These are phyloP conservation scores for Anisodus tanguticus DNA, from an alignment of 257 asterid genomes.

Conservation along the genomic window DNA sequence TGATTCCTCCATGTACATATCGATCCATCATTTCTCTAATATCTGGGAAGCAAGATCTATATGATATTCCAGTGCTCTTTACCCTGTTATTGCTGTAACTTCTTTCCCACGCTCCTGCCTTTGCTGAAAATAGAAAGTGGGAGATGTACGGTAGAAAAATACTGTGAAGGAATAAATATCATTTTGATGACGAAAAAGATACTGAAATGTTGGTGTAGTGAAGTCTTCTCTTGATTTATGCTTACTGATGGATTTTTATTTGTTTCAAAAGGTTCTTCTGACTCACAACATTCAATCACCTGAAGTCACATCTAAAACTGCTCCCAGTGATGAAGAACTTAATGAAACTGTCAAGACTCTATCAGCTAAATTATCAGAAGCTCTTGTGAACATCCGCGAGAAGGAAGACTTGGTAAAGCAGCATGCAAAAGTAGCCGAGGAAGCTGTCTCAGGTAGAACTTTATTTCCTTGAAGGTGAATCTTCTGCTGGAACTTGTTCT, in stretches of 20 bases:
- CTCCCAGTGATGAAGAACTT: constrained; percentile 51
- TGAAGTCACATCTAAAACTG: constrained; percentile 80
- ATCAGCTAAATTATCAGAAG: constrained; percentile 72
- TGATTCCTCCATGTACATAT: not conserved
- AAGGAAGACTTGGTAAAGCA: constrained; percentile 91
- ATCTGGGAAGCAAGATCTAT: not conserved
- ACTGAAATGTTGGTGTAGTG: constrained; percentile 4
- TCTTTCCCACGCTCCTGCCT: not conserved
- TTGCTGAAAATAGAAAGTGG: constrained; percentile 1
- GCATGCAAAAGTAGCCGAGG: constrained; percentile 94
- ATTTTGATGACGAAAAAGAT: constrained; percentile 2
- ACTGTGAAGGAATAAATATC: not conserved
- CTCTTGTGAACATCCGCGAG: constrained; percentile 65
- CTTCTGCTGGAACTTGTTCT: not conserved
- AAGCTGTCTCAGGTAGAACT: constrained; percentile 86
- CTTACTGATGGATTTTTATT: constrained; percentile 25
- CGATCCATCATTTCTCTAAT: not conserved
- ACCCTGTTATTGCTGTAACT: not conserved
- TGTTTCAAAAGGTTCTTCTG: constrained; percentile 51
- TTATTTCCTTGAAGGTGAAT: constrained; percentile 21
- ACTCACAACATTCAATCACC: constrained; percentile 67
- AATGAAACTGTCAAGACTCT: constrained; percentile 53
- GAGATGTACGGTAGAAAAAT: not conserved
- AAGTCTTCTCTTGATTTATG: constrained; percentile 24
- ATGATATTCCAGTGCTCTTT: not conserved